Conservation (phyloP, 768 basidiomycete genomes). For the Gymnopilus junonius region DNA sequence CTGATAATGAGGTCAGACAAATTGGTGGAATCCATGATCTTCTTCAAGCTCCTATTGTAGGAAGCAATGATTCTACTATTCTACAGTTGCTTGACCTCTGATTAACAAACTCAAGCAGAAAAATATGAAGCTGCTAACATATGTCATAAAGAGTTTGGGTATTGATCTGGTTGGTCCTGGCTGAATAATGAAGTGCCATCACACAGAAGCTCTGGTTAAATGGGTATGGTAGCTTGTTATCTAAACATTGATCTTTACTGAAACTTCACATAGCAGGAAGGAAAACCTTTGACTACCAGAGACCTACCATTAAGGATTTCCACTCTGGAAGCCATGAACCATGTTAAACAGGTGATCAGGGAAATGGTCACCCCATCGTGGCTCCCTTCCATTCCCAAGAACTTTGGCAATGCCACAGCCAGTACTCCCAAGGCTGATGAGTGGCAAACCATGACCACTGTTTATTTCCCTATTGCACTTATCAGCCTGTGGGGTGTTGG, state of each 20-base stretch:
- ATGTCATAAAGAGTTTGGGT: neutral
- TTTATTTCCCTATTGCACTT: conserved; percentile 38
- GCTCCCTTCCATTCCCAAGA: conserved; percentile 30
- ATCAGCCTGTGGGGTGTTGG: conserved; percentile 32
- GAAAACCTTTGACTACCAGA: neutral
- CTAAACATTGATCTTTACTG: neutral
- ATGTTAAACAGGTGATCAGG: conserved; percentile 28
- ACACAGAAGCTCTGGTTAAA: neutral
- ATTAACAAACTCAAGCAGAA: neutral
- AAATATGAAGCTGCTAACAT: neutral
- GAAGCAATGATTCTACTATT: neutral
- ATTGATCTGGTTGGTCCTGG: neutral
- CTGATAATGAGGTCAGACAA: neutral
- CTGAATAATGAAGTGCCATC: neutral
- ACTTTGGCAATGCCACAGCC: conserved; percentile 28
- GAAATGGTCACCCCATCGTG: conserved; percentile 27
- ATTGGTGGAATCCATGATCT: neutral
- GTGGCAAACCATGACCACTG: conserved; percentile 31
- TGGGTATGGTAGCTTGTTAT: neutral
- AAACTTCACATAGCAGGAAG: neutral
- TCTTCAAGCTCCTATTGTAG: neutral
- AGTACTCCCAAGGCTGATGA: conserved; percentile 40
- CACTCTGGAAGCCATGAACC: conserved; percentile 11
- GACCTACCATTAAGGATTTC: neutral
- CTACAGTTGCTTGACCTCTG: neutral